Evolutionary conservation across 148 eudicot species (phyloP).

Genomic region (Selenicereus undatus): DNA sequence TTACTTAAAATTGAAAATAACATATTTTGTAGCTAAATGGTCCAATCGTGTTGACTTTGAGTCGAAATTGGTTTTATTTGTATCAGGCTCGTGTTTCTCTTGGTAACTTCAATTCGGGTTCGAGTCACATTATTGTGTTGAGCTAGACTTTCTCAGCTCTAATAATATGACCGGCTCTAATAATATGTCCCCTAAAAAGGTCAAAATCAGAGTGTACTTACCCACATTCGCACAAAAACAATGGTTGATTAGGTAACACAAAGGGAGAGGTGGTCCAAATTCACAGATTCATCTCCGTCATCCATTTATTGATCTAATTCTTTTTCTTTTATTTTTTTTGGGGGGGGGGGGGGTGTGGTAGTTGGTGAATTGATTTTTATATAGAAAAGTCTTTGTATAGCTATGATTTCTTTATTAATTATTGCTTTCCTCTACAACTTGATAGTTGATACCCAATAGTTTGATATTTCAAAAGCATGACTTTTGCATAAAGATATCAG

Average conservation of each 20-base stretch:
- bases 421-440: background rate
- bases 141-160: too few relatives aligned
- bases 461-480: background rate
- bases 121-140: too few relatives aligned
- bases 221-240: background rate
- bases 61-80: too few relatives aligned
- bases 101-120: too few relatives aligned
- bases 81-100: too few relatives aligned
- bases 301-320: background rate
- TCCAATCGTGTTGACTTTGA: too few relatives aligned
- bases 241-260: conserved; percentile 18
- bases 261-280: conserved; percentile 13
- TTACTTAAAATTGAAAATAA: too few relatives aligned
- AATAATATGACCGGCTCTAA: background rate
- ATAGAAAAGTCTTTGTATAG: background rate
- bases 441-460: background rate
- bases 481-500: background rate
- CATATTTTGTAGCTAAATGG: too few relatives aligned
- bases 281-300: conserved; percentile 3
- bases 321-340: too few relatives aligned
- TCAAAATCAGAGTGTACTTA: background rate
- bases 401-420: background rate
- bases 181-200: background rate
- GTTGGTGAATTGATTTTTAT: conserved; percentile 1
- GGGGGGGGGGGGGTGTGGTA: background rate